Base-by-base conservation (phyloP, 306 rosid genomes). In the Malus orientalis region DNA sequence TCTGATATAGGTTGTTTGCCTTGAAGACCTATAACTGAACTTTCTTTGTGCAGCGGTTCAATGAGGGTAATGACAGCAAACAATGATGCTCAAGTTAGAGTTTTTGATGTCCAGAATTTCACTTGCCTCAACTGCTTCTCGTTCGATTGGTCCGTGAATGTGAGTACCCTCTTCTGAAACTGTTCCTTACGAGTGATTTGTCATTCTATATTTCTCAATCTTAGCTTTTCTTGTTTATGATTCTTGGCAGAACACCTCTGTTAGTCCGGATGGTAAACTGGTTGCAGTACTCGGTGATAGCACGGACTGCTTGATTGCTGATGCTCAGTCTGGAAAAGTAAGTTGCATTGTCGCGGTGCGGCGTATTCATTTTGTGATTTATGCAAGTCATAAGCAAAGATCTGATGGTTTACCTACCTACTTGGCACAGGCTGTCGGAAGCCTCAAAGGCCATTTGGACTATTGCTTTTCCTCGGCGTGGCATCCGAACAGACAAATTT, bases 81-180 rank as follows among this genome's bases (percentile, higher is more conserved):
- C 82, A 95, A 95, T 51, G 99, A 95, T 84, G 91, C 92, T 76
- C 91, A 89, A 83, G 86, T 92, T 62, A 86, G 97, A 80, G 80
- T 90, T 60, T 95, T 86, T 11, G 93, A 92, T 64, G 80, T 91
- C 0, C 91, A 85, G 73, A 88, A 55, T 58, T 90, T 95, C 67
- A 51, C 90, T 79, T 81, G 89, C 83, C 87, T 90, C 11, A 90
- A 81, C 75, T 70, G 83, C 77, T 95, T 92, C 86, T 83, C 86
- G 25, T 95, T 84, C 54, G 89, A 84, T 80, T 95, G 99, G 99
- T 95, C 97, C 61, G 97, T 95, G 69, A 95, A 95, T 81, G 99
- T 95, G 83, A 90, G 99, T 84, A 69, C 36, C 79, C 64, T 82
- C 59, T 69, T 16, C 70, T 16, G 69, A 60, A 61, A 77, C 79